Evolutionary conservation across 805 yeast species (phyloP), one percentile per base, ranked within the genome.

Genomic region (Starmerella tilneyi): DNA sequence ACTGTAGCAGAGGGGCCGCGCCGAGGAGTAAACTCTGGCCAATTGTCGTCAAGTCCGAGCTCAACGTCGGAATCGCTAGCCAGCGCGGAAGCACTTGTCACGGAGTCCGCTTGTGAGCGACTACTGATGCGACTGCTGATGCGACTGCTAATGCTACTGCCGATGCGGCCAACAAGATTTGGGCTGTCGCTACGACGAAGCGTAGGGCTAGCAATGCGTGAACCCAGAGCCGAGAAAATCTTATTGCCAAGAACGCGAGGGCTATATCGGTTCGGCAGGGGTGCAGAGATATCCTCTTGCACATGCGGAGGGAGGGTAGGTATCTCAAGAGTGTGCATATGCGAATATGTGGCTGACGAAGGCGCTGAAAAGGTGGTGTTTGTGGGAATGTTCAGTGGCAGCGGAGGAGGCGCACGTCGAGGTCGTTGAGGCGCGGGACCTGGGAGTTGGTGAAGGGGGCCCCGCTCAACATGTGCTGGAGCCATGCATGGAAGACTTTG

Each of bases 1-100:
- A 49, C 54, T 9, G 11, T 26, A 1, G 16, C 9, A 8, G 41
- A 8, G 8, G 54, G 53, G 13, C n/a, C 35, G 3, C 50, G 21
- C 7, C 52, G 46, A 3, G 54, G 54, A 4, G 8, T 15, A 24
- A 43, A 51, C 13, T 29, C 45, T 8, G 46, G 45, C 50, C 50
- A 51, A 33, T 43, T 33, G 26, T 49, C 50, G 26, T 46, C 52
- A 19, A 21, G 32, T 20, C 26, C 38, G 9, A 16, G 17, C 29
- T 16, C 46, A 21, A 31, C 33, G 32, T 28, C 24, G 7, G 4
- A 16, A 20, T 42, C 41, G 17, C 29, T 32, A 11, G 28, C 17
- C n/a, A 22, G 21, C 17, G 21, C 29, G 3, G 32, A 29, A 3
- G 22, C n/a, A 9, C 36, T 29, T 17, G 31, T 23, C 12, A 26